A percentile compares a stretch with the other conserved stretches of the same genome.
Evolutionary conservation across 169 alveolate species (phyloP).

Genomic region (Plasmodium gonderi): DNA sequence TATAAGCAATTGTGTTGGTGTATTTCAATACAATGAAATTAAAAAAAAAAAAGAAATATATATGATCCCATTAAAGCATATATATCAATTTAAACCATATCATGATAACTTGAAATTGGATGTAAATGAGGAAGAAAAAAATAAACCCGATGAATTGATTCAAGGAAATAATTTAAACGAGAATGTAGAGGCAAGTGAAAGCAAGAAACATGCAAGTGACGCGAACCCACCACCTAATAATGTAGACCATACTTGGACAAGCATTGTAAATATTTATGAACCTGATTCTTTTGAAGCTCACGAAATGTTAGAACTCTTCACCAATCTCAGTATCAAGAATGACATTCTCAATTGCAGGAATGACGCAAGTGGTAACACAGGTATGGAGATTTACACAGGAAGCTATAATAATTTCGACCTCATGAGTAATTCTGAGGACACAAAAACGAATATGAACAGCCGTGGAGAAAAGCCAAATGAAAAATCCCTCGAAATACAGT

Average conservation of each 20-base stretch:
- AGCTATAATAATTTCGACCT: too few species aligned
- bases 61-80: constrained; percentile 69
- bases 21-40: constrained; percentile 69
- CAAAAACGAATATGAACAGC: not conserved
- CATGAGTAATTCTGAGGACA: not conserved
- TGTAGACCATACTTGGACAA: constrained; percentile 12
- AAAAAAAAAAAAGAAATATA: constrained; percentile 68
- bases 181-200: not conserved
- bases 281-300: constrained; percentile 67
- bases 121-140: constrained; percentile 1
- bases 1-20: constrained; percentile 58
- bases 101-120: constrained; percentile 34
- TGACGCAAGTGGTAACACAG: not conserved
- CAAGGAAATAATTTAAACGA: not conserved
- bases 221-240: not conserved
- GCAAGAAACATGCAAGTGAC: not conserved
- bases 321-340: not conserved
- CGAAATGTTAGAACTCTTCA: constrained; percentile 45
- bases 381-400: too few species aligned
- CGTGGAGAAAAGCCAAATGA: not conserved
- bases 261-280: constrained; percentile 66
- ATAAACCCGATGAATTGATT: not conserved
- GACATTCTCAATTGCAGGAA: constrained; percentile 1
- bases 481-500: constrained; percentile 14
- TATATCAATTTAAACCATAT: constrained; percentile 71